Evolutionary conservation across 2,329 filamentous ascomycete species (phyloP).

Genomic region (Scleromitrula shiraiana): DNA sequence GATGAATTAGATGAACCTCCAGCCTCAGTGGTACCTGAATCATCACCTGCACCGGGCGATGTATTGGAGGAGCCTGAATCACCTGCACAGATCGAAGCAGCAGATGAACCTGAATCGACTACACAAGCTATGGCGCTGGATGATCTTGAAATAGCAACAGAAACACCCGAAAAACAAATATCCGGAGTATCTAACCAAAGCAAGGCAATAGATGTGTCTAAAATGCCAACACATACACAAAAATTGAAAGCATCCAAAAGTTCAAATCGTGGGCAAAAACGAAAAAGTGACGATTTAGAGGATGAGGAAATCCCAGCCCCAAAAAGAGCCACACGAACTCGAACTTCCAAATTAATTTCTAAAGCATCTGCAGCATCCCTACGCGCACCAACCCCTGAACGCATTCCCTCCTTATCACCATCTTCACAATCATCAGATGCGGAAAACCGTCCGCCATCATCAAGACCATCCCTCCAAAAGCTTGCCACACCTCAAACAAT

Average conservation of each 20-base stretch:
- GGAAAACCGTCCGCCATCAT: slow-evolving; percentile 70
- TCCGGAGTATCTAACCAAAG: slow-evolving; percentile 40
- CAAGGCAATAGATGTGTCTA: slow-evolving; percentile 40
- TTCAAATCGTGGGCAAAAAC: slow-evolving; percentile 20
- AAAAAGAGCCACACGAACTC: slow-evolving; percentile 29
- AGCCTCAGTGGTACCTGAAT: too few relatives aligned
- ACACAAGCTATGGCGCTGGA: too few relatives aligned
- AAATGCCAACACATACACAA: slow-evolving; percentile 27
- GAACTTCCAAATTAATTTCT: slow-evolving; percentile 40
- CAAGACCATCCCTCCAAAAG: slow-evolving; percentile 39
- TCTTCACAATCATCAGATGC: slow-evolving; percentile 65
- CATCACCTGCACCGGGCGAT: too few relatives aligned
- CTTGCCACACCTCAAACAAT: slow-evolving; percentile 18
- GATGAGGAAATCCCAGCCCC: too few relatives aligned
- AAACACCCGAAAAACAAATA: not conserved
- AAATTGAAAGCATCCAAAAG: slow-evolving; percentile 23
- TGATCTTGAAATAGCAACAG: too few relatives aligned
- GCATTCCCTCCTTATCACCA: slow-evolving; percentile 29
- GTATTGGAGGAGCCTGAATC: too few relatives aligned
- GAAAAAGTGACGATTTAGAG: slow-evolving; percentile 21
- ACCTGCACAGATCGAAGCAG: too few relatives aligned
- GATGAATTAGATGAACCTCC: too few relatives aligned
- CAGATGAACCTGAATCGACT: too few relatives aligned
- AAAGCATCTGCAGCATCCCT: slow-evolving; percentile 37
- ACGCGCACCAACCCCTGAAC: slow-evolving; percentile 39